Evolutionary conservation across 306 rosid species (phyloP).

Genomic region (Glycyrrhiza uralensis): DNA sequence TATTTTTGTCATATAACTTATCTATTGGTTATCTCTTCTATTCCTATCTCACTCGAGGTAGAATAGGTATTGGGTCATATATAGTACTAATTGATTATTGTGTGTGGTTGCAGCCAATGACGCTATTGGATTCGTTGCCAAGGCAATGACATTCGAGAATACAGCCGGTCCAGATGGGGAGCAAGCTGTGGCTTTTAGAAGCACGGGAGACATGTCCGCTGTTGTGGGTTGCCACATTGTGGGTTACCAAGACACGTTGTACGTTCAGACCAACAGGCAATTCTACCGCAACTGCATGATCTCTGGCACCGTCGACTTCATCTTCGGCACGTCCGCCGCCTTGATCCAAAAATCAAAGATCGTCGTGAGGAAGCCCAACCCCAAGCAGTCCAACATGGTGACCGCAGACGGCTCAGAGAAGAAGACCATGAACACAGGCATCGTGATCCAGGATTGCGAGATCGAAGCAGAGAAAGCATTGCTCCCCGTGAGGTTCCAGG

Average conservation of each 20-base stretch:
- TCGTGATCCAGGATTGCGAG: slow-evolving; percentile 57
- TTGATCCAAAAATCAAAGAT: slow-evolving; percentile 57
- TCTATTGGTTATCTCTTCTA: too few relatives aligned
- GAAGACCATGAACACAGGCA: slow-evolving; percentile 13
- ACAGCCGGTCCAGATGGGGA: slow-evolving; percentile 61
- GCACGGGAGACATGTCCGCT: slow-evolving; percentile 45
- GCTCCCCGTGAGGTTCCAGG: slow-evolving; percentile 24
- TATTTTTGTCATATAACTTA: too few relatives aligned
- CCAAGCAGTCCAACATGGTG: slow-evolving; percentile 41
- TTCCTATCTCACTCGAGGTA: too few relatives aligned
- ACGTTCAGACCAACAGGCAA: slow-evolving; percentile 51
- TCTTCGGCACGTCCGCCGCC: slow-evolving; percentile 46
- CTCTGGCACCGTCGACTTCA: slow-evolving; percentile 69
- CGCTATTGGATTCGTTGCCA: slow-evolving; percentile 44
- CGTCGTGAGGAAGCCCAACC: slow-evolving; percentile 44
- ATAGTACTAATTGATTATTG: too few relatives aligned
- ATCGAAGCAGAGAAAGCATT: slow-evolving; percentile 50
- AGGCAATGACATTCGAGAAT: slow-evolving; percentile 59
- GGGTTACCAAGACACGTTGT: slow-evolving; percentile 68
- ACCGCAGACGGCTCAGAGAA: slow-evolving; percentile 47
- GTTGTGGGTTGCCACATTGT: slow-evolving; percentile 45
- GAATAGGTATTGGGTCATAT: too few relatives aligned
- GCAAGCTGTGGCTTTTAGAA: slow-evolving; percentile 70
- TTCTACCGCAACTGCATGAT: slow-evolving; percentile 69
- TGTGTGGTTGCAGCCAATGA: slow-evolving; percentile 31